These are phyloP conservation scores for Onygenales sp. DNA, from an alignment of 2,329 filamentous ascomycete genomes.

Conservation along the genomic window DNA sequence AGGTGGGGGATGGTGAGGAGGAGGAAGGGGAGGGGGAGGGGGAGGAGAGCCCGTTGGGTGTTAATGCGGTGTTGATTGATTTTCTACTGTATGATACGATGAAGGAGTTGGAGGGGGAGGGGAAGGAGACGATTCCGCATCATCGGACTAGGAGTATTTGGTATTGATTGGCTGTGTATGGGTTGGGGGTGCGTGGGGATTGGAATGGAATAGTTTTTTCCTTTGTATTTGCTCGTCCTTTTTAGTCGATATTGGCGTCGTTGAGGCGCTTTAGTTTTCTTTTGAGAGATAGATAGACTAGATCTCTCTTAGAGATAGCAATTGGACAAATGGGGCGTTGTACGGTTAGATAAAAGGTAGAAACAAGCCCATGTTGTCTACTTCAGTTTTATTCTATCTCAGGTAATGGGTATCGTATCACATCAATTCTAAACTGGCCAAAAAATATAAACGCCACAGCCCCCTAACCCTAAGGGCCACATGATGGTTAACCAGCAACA, in stretches of 20 bases:
- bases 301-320: neutral
- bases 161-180: constrained; percentile 50
- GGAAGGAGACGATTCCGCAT: constrained; percentile 54
- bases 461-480: neutral
- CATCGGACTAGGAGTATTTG: constrained; percentile 89
- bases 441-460: neutral
- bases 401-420: neutral
- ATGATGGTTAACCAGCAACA: neutral
- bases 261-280: neutral
- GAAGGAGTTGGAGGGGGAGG: constrained; percentile 68
- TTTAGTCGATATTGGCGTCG: neutral
- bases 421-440: neutral
- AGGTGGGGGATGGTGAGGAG: constrained; percentile 1
- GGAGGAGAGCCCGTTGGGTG: constrained; percentile 30
- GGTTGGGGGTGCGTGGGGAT: neutral
- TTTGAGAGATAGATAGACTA: neutral
- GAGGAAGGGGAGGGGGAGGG: constrained; percentile 5
- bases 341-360: neutral
- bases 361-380: neutral
- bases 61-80: constrained; percentile 90
- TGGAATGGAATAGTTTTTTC: neutral
- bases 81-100: constrained; percentile 95
- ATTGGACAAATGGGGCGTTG: neutral
- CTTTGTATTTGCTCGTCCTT: neutral
- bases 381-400: neutral